Evolutionary conservation across 257 asterid species (phyloP).

Genomic region (Primulina huaijiensis): DNA sequence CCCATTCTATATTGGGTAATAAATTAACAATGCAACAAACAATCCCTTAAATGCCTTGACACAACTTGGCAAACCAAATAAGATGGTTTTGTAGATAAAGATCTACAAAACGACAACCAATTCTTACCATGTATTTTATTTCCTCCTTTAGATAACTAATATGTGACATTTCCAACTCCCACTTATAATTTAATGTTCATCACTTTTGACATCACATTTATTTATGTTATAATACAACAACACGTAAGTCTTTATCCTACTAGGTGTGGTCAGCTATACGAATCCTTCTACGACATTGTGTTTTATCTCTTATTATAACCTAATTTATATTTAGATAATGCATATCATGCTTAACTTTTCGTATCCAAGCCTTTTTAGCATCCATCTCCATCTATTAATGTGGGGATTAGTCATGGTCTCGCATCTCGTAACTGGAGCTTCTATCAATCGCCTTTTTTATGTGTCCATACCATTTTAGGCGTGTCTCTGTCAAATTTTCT

Average conservation of each 20-base stretch:
- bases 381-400: too few relatives aligned
- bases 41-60: neutral
- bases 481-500: too few relatives aligned
- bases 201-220: slow-evolving; percentile 6
- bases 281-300: too few relatives aligned
- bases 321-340: too few relatives aligned
- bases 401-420: too few relatives aligned
- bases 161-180: neutral
- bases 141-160: neutral
- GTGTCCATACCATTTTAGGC: too few relatives aligned
- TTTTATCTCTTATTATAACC: too few relatives aligned
- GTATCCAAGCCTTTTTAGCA: too few relatives aligned
- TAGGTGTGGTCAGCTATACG: neutral
- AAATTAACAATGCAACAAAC: neutral
- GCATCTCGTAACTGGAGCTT: too few relatives aligned
- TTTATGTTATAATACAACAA: neutral
- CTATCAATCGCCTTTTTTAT: too few relatives aligned
- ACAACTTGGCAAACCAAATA: slow-evolving; percentile 10
- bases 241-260: too few relatives aligned
- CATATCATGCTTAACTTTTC: too few relatives aligned
- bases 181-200: neutral
- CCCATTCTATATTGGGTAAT: neutral
- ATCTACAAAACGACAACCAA: neutral
- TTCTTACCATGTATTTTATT: neutral
- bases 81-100: slow-evolving; percentile 1